Base-by-base conservation (phyloP, 2,329 filamentous ascomycete genomes). In the Fusarium kyushuense region DNA sequence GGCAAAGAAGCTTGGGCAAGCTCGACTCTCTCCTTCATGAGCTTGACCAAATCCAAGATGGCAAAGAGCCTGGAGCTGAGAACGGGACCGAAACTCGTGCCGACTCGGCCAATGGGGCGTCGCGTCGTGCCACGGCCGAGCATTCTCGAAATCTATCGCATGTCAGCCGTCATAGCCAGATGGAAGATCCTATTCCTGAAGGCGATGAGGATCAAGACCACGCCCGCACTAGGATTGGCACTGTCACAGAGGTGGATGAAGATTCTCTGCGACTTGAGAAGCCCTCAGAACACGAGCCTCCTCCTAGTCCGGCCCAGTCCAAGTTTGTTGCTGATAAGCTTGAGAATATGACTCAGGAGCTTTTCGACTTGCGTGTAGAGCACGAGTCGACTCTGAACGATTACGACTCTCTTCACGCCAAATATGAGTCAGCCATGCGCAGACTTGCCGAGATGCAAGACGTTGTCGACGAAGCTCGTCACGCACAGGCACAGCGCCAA, bases 1-100 rank as follows among this genome's bases (percentile, higher is more conserved):
- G 96, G 48, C 96, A 99, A 79, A 88, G 96, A 62, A 97, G 94
- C 77, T 87, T 99, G 5, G 96, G 96, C 40, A 97, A 97, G 79
- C 87, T 99, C 5, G 96, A 99, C 76, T 96, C 92, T 54, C 86
- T 99, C 10, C 87, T 99, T 1, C 90, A 96, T 72, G 96, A 99
- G 75, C 86, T 98, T 12, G 96, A 98, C 74, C 85, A 90, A 67
- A 88, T 93, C 49, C 89, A 92, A 52, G 87, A 90, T 58, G 82
- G 81, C 29, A 83, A 83, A 60, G 76, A 78, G 14, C 67, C 75
- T 3, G 82, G 84, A 25, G n/a, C 63, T 70, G 58, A 51, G 11
- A 48, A 65, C 12, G 55, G 51, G 7, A 78, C 82, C 29, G 67
- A 69, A 3, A 17, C 57, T 3, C 32, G 35, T 14, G 60, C 77